A percentile compares a stretch with the other conserved stretches of the same genome.
These are phyloP conservation scores for Daldinia sp. DNA, from an alignment of 2,329 filamentous ascomycete genomes.

Conservation along the genomic window DNA sequence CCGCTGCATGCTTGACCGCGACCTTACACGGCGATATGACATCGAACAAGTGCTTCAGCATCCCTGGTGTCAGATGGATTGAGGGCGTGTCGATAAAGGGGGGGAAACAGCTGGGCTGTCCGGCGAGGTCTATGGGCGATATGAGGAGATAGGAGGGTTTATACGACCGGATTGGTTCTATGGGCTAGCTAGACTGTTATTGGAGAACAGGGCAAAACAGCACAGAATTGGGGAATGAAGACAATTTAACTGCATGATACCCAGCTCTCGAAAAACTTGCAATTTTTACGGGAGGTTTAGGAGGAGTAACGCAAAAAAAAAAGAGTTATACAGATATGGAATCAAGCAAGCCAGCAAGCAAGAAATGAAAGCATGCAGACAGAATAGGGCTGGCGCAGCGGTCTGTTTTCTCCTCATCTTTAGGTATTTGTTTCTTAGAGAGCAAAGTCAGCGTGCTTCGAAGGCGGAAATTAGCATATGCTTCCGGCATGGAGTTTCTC, in stretches of 20 bases:
- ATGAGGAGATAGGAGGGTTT: conserved; percentile 9
- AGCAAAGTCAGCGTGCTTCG: conserved; percentile 19
- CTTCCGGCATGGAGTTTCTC: conserved; percentile 29
- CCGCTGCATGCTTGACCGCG: conserved; percentile 89
- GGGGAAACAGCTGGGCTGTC: conserved; percentile 4
- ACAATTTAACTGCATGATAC: conserved; percentile 39
- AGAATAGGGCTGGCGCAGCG: neutral
- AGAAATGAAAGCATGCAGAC: neutral
- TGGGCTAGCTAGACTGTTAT: conserved; percentile 33
- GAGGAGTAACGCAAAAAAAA: conserved; percentile 14
- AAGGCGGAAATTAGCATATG: conserved; percentile 28
- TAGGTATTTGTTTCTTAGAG: conserved; percentile 18
- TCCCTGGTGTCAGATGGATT: conserved; percentile 74
- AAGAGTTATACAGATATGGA: conserved; percentile 12
- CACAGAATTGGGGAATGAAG: conserved; percentile 34
- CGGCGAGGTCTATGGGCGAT: conserved; percentile 7
- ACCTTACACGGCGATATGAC: conserved; percentile 84
- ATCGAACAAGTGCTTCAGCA: conserved; percentile 91
- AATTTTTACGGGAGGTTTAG: conserved; percentile 22
- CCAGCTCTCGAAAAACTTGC: conserved; percentile 33
- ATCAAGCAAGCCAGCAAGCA: conserved; percentile 5
- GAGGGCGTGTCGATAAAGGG: conserved; percentile 19
- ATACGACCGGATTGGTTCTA: conserved; percentile 29
- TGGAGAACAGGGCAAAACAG: conserved; percentile 30
- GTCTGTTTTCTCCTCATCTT: conserved; percentile 3